A percentile compares a stretch with the other conserved stretches of the same genome.
Evolutionary conservation across 1,284 basidiomycete species (phyloP).

Genomic region (Cutaneotrichosporon dermatis): DNA sequence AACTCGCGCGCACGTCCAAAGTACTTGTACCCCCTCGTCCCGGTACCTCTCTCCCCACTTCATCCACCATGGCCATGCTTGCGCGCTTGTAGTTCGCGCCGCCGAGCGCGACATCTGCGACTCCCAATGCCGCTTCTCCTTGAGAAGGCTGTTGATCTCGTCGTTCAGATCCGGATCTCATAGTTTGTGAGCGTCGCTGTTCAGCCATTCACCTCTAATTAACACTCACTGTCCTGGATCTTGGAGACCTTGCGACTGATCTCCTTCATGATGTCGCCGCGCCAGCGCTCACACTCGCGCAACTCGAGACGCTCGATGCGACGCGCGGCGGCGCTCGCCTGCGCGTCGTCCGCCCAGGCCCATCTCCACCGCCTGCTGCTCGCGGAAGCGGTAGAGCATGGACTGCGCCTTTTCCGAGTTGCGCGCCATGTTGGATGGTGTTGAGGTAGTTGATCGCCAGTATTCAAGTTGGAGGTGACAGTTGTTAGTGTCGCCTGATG

Average conservation of each 20-base stretch:
- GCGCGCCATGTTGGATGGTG: conserved; percentile 59
- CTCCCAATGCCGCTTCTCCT: conserved; percentile 97
- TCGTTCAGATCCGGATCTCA: conserved; percentile 96
- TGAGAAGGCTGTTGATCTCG: conserved; percentile 92
- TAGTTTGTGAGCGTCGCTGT: conserved; percentile 89
- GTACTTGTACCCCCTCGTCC: conserved; percentile 99
- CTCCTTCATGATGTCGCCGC: conserved; percentile 89
- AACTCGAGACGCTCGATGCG: conserved; percentile 86
- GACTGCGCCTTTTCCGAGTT: conserved; percentile 98
- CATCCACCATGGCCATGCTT: conserved; percentile 77
- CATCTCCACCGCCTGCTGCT: conserved; percentile 91
- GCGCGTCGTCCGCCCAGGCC: conserved; percentile 68
- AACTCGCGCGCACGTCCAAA: conserved; percentile 96
- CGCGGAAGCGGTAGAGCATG: conserved; percentile 97
- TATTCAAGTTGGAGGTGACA: background rate
- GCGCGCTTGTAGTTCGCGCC: conserved; percentile 94
- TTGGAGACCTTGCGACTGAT: conserved; percentile 95
- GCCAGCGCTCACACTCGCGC: conserved; percentile 90
- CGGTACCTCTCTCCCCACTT: conserved; percentile 90
- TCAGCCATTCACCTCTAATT: too few species aligned
- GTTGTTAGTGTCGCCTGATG: background rate
- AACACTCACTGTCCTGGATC: conserved; percentile 82
- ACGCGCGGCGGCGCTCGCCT: conserved; percentile 79
- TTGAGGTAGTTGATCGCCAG: background rate
- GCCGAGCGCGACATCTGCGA: conserved; percentile 92